Base-by-base conservation (phyloP, 768 basidiomycete genomes). In the Pholiota microspora region DNA sequence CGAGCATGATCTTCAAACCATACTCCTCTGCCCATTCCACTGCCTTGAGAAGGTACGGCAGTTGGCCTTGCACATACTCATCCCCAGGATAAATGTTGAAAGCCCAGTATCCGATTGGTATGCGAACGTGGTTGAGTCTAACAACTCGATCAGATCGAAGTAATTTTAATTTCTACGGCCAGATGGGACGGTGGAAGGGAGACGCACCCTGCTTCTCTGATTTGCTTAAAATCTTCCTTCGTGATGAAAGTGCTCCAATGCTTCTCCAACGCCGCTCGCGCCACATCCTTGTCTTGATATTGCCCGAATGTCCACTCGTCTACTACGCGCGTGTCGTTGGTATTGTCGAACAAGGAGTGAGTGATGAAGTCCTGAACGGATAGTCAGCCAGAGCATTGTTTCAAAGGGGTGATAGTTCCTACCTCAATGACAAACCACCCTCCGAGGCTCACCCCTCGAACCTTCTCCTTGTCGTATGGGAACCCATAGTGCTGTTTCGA, bases 51-150 rank as follows among this genome's bases (percentile, higher is more conserved):
- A 92, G 70, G 69, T 87, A 90, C 7, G 82, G 77, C 8, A 87
- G 71, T 64, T 91, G 89, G 6, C 89, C 89, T 69, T 84, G 81
- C 52, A 90, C 79, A 66, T 79, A 92, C 2, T 91, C 92, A 62
- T 92, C 87, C 2, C 88, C 89, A 10, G 75, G 74, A 10, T 78
- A 76, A 16, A 92, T 82, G 42, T 93, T 89, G 61, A 86, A 92
- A 4, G 88, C 90, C 90, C 90, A 94, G 68, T 88, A 95, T 7
- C 92, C 93, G 34, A 94, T 88, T 16, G 90, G 89, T 35, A 92
- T 64, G 34, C 90, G 84, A 52, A 93, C 85, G 65, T 91, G 89
- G 64, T 91, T 92, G 42, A 92, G 73, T 12, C 88, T 89, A 46
- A 31, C n/a, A n/a, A n/a, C n/a, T n/a, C n/a, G n/a, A n/a, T n/a